Percentiles rank a stretch among this genome's conserved stretches.
phyloP scores from a whole-genome alignment of 805 yeast species.

The Cyberlindnera petersonii region DNA sequence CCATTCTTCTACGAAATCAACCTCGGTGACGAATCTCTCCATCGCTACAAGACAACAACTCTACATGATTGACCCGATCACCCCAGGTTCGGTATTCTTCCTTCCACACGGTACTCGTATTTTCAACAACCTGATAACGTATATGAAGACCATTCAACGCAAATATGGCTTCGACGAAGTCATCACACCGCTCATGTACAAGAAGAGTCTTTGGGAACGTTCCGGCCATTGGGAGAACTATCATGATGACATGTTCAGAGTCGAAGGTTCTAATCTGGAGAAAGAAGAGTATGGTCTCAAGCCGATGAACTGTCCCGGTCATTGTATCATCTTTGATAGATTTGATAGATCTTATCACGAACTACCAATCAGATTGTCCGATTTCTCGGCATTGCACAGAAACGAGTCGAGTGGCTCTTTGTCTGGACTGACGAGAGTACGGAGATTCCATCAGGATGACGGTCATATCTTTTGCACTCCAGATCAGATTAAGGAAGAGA shows the following conservation, averaged over 20 bases:
- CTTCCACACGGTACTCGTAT: slow-evolving; percentile 89
- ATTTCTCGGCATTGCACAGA: slow-evolving; percentile 88
- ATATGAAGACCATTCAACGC: slow-evolving; percentile 82
- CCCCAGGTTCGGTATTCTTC: slow-evolving; percentile 92
- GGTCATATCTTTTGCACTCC: slow-evolving; percentile 91
- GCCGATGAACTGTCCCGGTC: slow-evolving; percentile 97
- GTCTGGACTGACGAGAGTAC: slow-evolving; percentile 86
- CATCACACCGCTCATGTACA: slow-evolving; percentile 85
- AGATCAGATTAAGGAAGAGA: slow-evolving; percentile 73
- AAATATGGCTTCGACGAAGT: slow-evolving; percentile 88
- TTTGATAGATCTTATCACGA: slow-evolving; percentile 81
- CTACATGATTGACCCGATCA: slow-evolving; percentile 70
- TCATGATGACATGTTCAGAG: slow-evolving; percentile 90
- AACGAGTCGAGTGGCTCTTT: slow-evolving; percentile 95
- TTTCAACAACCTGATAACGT: slow-evolving; percentile 70
- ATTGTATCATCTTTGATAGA: slow-evolving; percentile 75
- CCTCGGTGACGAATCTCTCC: slow-evolving; percentile 22
- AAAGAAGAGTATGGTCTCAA: slow-evolving; percentile 71
- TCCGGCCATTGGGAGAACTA: slow-evolving; percentile 97
- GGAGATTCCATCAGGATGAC: slow-evolving; percentile 97
- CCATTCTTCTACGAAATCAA: slow-evolving; percentile 8
- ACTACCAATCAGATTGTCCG: slow-evolving; percentile 79
- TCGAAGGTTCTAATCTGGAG: slow-evolving; percentile 48
- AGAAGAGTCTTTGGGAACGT: slow-evolving; percentile 77
- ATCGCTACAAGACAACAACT: slow-evolving; percentile 55